phyloP scores from a whole-genome alignment of 257 asterid genomes.

The Solanum etuberosum region DNA sequence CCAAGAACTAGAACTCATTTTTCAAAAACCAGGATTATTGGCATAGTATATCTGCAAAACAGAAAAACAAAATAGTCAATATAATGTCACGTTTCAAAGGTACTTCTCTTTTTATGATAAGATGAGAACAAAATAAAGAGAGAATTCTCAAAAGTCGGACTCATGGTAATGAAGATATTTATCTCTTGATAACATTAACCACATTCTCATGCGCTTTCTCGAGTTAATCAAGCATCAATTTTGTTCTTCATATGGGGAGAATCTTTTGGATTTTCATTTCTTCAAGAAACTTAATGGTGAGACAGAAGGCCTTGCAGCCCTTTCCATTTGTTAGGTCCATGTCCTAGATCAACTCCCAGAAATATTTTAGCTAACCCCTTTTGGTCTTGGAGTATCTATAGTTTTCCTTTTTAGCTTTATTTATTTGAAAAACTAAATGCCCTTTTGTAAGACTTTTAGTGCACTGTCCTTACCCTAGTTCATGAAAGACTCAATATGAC shows the following conservation, averaged over 20 bases:
- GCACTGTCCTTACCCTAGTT: not conserved
- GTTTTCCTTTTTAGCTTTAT: not conserved
- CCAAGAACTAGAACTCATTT: conserved; percentile 51
- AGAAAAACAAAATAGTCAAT: not conserved
- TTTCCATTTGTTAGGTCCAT: not conserved
- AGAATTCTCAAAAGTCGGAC: not conserved
- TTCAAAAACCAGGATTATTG: conserved; percentile 27
- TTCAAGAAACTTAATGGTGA: not conserved
- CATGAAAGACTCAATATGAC: not conserved
- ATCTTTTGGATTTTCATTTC: not conserved
- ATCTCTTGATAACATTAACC: not conserved
- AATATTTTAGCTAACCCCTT: not conserved
- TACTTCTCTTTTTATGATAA: not conserved
- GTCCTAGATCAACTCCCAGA: not conserved
- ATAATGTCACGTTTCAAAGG: not conserved
- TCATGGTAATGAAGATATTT: not conserved
- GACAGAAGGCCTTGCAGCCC: not conserved
- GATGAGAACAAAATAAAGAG: not conserved
- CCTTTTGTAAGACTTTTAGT: not conserved
- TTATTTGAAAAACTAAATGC: not conserved
- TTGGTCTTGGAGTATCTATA: not conserved
- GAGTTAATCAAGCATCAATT: not conserved
- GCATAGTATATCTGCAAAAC: conserved; percentile 49
- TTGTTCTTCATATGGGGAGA: not conserved
- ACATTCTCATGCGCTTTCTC: not conserved